Evolutionary conservation across 1,139 yeast genomes (phyloP), one percentile per base, ranked within the genome.

Genomic region (Sugiyamaella sp.): DNA sequence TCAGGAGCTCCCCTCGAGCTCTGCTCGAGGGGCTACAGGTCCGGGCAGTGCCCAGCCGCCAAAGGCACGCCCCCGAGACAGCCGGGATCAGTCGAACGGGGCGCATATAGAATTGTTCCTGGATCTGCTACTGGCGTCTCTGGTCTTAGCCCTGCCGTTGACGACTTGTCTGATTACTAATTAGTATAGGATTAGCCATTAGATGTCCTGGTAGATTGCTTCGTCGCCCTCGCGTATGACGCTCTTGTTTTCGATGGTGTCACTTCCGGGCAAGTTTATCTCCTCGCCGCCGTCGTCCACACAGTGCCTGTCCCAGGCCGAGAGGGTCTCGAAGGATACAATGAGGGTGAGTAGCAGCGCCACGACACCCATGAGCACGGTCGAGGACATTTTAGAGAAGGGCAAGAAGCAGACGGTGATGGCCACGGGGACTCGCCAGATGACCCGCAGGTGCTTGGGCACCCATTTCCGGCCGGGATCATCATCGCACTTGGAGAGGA

Each of bases 351-450:
- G 57, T 12, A 80, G 57, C 29, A 71, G 56, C 6, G 80, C 71
- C 4, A 71, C 68, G 10, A 78, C 60, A 0, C 81, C 84, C 74
- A 80, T 71, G 41, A 79, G 61, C 29, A 72, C 58, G 2, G 80
- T 78, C 4, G 78, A 67, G 41, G 66, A 59, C 61, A 80, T 61
- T 42, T 77, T 74, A 1, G 80, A 79, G 66, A 80, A 79, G 49
- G 79, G 70, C 16, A 80, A 63, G 57, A 77, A 74, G 12, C 77
- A 59, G 39, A 79, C 74, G 3, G 71, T 66, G 6, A 76, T 62
- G 53, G 60, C 65, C 3, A 58, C 53, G 1, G 63, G 62, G 19
- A 59, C 46, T 56, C 84, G 68, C 55, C 74, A 74, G 8, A 72
- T 51, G 5, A 79, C 66, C 55, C 83, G 65, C 71, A 73, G 74